Evolutionary conservation across 2,329 filamentous ascomycete genomes (phyloP).

Genomic region (Xylariaceae sp.): DNA sequence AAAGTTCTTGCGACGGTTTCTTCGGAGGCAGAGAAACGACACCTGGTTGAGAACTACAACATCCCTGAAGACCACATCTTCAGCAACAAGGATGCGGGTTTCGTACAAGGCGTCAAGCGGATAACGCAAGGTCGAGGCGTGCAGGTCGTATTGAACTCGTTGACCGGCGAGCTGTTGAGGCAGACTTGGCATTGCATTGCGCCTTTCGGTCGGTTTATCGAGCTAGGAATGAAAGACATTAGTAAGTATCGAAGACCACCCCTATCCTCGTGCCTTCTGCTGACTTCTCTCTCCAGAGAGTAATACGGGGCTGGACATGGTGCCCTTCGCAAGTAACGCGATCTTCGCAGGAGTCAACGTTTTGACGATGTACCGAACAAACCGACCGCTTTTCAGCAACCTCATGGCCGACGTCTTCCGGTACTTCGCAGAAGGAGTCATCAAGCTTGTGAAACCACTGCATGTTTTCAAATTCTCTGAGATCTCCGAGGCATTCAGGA

Average conservation of each 20-base stretch:
- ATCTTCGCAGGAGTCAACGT: slow-evolving; percentile 34
- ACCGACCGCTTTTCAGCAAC: slow-evolving; percentile 29
- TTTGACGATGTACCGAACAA: slow-evolving; percentile 35
- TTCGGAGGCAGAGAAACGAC: slow-evolving; percentile 32
- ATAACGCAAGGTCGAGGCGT: slow-evolving; percentile 31
- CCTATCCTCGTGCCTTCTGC: neutral
- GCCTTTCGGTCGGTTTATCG: slow-evolving; percentile 33
- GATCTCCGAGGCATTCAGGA: slow-evolving; percentile 33
- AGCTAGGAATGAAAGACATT: slow-evolving; percentile 34
- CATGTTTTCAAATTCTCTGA: slow-evolving; percentile 34
- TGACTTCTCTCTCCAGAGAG: slow-evolving; percentile 16
- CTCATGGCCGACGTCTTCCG: slow-evolving; percentile 31
- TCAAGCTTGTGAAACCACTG: slow-evolving; percentile 31
- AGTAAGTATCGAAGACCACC: slow-evolving; percentile 5
- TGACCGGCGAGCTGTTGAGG: slow-evolving; percentile 31
- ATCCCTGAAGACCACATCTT: slow-evolving; percentile 34
- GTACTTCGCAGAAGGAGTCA: slow-evolving; percentile 28
- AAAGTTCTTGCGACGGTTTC: slow-evolving; percentile 32
- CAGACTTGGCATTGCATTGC: slow-evolving; percentile 37
- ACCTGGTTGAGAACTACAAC: slow-evolving; percentile 29
- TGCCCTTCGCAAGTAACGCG: slow-evolving; percentile 34
- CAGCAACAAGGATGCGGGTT: slow-evolving; percentile 33
- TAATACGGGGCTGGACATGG: slow-evolving; percentile 35
- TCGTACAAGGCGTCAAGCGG: slow-evolving; percentile 35
- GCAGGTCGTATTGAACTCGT: slow-evolving; percentile 31